Evolutionary conservation across 2,329 filamentous ascomycete genomes (phyloP).

Genomic region (Colletotrichum sp.): DNA sequence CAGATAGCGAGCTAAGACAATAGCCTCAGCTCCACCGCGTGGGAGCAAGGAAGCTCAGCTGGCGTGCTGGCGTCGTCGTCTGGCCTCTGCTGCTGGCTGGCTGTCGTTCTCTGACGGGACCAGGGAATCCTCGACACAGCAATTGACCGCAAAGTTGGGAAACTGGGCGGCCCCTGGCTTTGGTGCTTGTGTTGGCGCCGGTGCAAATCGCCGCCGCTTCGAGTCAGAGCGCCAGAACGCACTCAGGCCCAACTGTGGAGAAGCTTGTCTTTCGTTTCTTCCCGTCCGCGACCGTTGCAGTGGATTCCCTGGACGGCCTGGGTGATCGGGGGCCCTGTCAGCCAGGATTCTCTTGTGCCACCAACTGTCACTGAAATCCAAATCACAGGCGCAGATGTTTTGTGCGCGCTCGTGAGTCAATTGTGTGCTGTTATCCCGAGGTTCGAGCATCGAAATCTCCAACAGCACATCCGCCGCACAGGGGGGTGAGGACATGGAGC

Average conservation of each 20-base stretch:
- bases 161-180: slow-evolving; percentile 1
- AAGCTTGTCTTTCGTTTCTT: slow-evolving; percentile 23
- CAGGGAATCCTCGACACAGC: slow-evolving; percentile 4
- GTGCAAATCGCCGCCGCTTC: slow-evolving; percentile 18
- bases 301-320: not conserved
- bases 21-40: slow-evolving; percentile 10
- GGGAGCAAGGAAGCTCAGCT: slow-evolving; percentile 13
- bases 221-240: slow-evolving; percentile 30
- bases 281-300: slow-evolving; percentile 20
- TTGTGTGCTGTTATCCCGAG: not conserved
- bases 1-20: not conserved
- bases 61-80: not conserved
- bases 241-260: slow-evolving; percentile 43
- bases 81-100: not conserved
- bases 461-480: not conserved
- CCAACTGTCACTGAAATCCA: not conserved
- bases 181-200: slow-evolving; percentile 10
- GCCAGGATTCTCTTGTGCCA: not conserved
- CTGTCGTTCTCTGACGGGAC: not conserved
- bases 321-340: not conserved
- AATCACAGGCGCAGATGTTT: not conserved
- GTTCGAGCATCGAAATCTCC: not conserved
- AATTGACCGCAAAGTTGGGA: slow-evolving; percentile 6
- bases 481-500: not conserved
- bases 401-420: not conserved